Evolutionary conservation across 768 basidiomycete species (phyloP), one percentile per base, ranked within the genome.

Genomic region (Lactarius psammicola): DNA sequence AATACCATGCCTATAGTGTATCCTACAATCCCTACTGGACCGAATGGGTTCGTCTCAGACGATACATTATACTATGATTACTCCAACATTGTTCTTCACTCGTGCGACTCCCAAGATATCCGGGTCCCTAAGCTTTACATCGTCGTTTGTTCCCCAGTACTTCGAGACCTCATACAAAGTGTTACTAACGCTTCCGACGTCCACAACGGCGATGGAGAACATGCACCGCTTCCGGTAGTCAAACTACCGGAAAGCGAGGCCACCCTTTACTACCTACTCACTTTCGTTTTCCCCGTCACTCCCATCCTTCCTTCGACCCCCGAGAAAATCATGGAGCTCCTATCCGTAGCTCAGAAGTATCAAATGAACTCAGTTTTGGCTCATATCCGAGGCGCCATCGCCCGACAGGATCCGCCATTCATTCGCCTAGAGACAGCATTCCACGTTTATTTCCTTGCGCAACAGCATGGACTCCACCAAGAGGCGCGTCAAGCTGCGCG

Each of bases 141-240:
- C 44, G 75, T 76, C 30, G 77, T 74, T 63, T 79, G 80, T 2
- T 82, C 79, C 20, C 69, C 78, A 3, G 73, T 82, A 18, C 76
- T 82, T 68, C 70, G 70, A 31, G 20, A 44, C 6, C 42, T 44
- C 42, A 44, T n/a, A 20, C 42, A 4, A 18, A 9, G 1, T 20
- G 42, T n/a, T n/a, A 1, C 9, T 4, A 46, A 3, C 9, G 23
- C 44, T 46, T 9, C 44, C 44, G 42, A 18, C 5, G 53, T 31
- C 1, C 1, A 2, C 11, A 54, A 31, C 0, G 1, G 17, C 18
- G 23, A 26, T n/a, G n/a, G n/a, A 26, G 26, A 30, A 53, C 28
- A 13, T 15, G 26, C 28, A 26, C 4, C 26, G 26, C 30, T 54
- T 18, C 53, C 42, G 20, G 42, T 44, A 6, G 20, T 44, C 42